These are phyloP conservation scores for Bjerkandera adusta DNA, from an alignment of 1,284 basidiomycete genomes.

Conservation along the genomic window DNA sequence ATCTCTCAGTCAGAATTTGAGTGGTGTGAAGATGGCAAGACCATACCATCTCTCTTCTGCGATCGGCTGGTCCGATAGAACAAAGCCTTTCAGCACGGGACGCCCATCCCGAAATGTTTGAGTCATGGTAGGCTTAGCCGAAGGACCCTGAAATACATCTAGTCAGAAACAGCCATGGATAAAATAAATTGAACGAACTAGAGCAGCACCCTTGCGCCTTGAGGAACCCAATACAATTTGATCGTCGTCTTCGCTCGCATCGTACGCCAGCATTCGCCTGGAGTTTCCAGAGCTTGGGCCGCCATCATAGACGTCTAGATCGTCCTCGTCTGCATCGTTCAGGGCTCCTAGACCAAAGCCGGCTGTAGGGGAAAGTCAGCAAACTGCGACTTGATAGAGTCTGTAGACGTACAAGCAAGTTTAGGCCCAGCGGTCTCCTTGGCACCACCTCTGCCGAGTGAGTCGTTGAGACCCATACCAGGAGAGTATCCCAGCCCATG, in stretches of 20 bases:
- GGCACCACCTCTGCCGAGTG: constrained; percentile 37
- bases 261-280: constrained; percentile 64
- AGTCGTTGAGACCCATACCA: constrained; percentile 63
- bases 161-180: constrained; percentile 39
- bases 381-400: neutral
- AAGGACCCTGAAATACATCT: constrained; percentile 16
- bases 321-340: constrained; percentile 88
- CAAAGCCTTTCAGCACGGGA: constrained; percentile 75
- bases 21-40: constrained; percentile 12
- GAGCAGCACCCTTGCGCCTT: too few species aligned
- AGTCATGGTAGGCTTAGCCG: constrained; percentile 14
- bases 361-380: constrained; percentile 38
- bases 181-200: constrained; percentile 2
- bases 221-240: constrained; percentile 26
- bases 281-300: constrained; percentile 33
- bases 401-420: constrained; percentile 50
- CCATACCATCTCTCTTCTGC: constrained; percentile 72
- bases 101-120: constrained; percentile 61
- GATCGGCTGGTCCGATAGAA: constrained; percentile 65
- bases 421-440: constrained; percentile 43
- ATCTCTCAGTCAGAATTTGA: constrained; percentile 6
- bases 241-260: constrained; percentile 68
- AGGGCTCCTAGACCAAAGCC: constrained; percentile 85
- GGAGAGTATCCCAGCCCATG: constrained; percentile 81
- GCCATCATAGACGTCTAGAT: constrained; percentile 80